Evolutionary conservation across 345 rosid species (phyloP).

Genomic region (Linum tenue): DNA sequence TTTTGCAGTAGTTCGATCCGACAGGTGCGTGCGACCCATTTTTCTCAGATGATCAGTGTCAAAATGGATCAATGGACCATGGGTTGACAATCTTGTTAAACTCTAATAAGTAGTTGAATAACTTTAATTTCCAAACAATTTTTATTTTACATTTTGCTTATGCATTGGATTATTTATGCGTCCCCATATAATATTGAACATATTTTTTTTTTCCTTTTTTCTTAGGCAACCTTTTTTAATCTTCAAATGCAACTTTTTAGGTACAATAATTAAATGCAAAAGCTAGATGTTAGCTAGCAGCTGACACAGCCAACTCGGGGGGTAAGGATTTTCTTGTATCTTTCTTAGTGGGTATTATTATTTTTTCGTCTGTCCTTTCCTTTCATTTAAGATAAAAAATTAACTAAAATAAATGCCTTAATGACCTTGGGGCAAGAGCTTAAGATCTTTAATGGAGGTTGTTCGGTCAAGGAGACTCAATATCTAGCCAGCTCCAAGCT

Average conservation of each 20-base stretch:
- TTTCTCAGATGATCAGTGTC: no score
- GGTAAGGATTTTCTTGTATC: conserved; percentile 9
- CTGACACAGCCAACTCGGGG: conserved; percentile 69
- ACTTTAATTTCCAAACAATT: no score
- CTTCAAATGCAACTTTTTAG: no score
- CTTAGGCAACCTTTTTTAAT: neutral
- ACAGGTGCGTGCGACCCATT: no score
- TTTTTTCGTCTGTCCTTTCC: conserved; percentile 14
- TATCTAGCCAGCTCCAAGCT: conserved; percentile 23
- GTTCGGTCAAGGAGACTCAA: conserved; percentile 41
- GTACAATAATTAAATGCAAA: neutral
- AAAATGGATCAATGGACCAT: no score
- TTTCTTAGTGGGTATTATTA: conserved; percentile 9
- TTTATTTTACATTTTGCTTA: no score
- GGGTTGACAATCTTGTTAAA: no score
- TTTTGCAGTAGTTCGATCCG: no score
- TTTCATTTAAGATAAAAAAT: neutral
- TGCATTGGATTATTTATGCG: no score
- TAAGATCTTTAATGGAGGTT: conserved; percentile 24
- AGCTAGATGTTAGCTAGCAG: conserved; percentile 29
- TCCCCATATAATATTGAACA: no score
- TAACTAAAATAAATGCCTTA: conserved; percentile 3
- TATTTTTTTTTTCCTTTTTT: no score
- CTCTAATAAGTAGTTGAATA: no score
- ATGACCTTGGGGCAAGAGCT: conserved; percentile 37